These are phyloP conservation scores for Metschnikowia gelsemii DNA, from an alignment of 805 yeast genomes.

Conservation along the genomic window DNA sequence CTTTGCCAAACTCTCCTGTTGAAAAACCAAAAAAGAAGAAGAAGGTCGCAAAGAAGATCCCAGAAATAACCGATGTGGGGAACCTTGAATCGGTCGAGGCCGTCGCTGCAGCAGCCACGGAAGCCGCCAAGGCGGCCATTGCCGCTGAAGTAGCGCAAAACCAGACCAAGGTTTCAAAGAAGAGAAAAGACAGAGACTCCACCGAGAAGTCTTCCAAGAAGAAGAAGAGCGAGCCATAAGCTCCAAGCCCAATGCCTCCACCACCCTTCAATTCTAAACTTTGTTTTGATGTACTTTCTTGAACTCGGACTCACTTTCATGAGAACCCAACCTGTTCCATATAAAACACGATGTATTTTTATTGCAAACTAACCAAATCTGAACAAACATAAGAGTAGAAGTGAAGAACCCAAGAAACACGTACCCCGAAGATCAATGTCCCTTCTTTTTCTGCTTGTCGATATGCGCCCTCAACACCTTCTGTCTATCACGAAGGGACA, in stretches of 20 bases:
- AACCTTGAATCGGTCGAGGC: conserved; percentile 1
- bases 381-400: conserved; percentile 1
- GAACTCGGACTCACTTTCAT: conserved; percentile 1
- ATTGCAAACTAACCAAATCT: conserved; percentile 7
- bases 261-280: conserved; percentile 13
- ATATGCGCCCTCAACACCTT: conserved; percentile 82
- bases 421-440: too few species aligned
- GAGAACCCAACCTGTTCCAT: conserved; percentile 6
- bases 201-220: conserved; percentile 18
- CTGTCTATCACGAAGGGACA: conserved; percentile 89
- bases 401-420: neutral
- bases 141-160: conserved; percentile 3
- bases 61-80: conserved; percentile 3
- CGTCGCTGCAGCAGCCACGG: conserved; percentile 9
- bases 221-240: conserved; percentile 18
- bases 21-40: conserved; percentile 17
- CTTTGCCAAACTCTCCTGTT: conserved; percentile 1
- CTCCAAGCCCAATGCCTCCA: neutral
- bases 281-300: conserved; percentile 17
- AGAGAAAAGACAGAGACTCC: conserved; percentile 20
- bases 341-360: conserved; percentile 11
- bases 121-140: conserved; percentile 8
- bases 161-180: conserved; percentile 18
- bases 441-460: conserved; percentile 87
- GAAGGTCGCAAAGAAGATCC: conserved; percentile 14